phyloP scores from a whole-genome alignment of 2,329 filamentous ascomycete genomes.

The Capronia epimyces region DNA sequence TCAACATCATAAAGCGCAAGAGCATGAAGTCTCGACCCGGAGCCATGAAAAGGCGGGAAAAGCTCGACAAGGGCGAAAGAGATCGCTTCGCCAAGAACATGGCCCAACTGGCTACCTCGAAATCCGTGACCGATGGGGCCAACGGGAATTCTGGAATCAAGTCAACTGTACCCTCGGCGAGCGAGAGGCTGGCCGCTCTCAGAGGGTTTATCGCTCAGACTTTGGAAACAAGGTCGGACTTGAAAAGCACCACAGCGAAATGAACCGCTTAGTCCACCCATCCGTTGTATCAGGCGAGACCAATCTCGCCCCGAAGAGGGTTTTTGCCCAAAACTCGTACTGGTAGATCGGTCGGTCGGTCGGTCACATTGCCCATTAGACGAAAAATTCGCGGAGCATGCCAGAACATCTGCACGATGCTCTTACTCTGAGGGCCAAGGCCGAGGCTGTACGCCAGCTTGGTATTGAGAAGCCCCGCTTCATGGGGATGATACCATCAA shows the following conservation, averaged over 20 bases:
- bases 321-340: no score
- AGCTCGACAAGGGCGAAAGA: constrained; percentile 72
- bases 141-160: constrained; percentile 11
- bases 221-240: constrained; percentile 64
- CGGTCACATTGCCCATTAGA: no score
- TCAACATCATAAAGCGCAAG: constrained; percentile 67
- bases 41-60: constrained; percentile 76
- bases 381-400: no score
- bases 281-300: no score
- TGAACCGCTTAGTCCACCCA: background rate
- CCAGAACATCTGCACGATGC: no score
- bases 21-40: constrained; percentile 71
- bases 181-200: constrained; percentile 71
- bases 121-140: background rate
- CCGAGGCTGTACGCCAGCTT: no score
- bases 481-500: no score
- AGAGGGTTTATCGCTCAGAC: constrained; percentile 78
- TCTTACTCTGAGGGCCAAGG: no score
- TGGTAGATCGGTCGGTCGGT: no score
- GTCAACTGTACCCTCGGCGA: constrained; percentile 37
- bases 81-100: constrained; percentile 78
- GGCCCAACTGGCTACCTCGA: constrained; percentile 55
- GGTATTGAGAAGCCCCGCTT: no score
- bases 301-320: no score
- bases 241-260: constrained; percentile 15